A percentile compares a stretch with the other conserved stretches of the same genome.
These are phyloP conservation scores for Colletotrichum tofieldiae DNA, from an alignment of 2,329 filamentous ascomycete genomes.

Conservation along the genomic window DNA sequence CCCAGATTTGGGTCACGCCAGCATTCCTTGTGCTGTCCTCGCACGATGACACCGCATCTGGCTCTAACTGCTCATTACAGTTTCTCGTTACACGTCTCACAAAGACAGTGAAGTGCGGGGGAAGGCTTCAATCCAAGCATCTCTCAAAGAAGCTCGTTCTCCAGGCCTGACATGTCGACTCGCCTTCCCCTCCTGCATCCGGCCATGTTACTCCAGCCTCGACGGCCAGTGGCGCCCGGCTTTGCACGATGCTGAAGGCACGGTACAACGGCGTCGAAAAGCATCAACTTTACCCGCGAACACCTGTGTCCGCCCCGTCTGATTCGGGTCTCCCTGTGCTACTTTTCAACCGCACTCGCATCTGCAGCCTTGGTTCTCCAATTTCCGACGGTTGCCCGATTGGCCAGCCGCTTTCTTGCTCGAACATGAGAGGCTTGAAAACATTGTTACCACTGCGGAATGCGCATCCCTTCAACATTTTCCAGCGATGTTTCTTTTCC, in stretches of 20 bases:
- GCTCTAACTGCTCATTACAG: background rate
- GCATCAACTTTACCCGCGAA: conserved; percentile 10
- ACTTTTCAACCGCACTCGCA: no score
- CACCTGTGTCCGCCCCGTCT: background rate
- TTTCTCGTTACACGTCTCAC: background rate
- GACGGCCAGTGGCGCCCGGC: background rate
- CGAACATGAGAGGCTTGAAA: background rate
- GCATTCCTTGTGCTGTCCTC: conserved; percentile 3
- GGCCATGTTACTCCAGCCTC: background rate
- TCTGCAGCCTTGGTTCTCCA: no score
- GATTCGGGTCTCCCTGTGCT: no score
- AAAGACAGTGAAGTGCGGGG: conserved; percentile 5
- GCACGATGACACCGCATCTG: background rate
- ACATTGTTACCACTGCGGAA: background rate
- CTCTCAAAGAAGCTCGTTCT: background rate
- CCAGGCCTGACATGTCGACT: conserved; percentile 9
- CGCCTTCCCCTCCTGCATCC: conserved; percentile 15
- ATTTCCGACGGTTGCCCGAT: no score
- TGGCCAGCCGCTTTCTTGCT: background rate
- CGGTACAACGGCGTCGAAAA: background rate
- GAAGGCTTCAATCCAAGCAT: background rate
- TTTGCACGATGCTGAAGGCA: background rate
- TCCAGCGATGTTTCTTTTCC: background rate
- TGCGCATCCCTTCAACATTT: background rate
- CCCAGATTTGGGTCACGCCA: background rate